Evolutionary conservation across 768 basidiomycete genomes (phyloP).

Genomic region (Scleroderma bovista): DNA sequence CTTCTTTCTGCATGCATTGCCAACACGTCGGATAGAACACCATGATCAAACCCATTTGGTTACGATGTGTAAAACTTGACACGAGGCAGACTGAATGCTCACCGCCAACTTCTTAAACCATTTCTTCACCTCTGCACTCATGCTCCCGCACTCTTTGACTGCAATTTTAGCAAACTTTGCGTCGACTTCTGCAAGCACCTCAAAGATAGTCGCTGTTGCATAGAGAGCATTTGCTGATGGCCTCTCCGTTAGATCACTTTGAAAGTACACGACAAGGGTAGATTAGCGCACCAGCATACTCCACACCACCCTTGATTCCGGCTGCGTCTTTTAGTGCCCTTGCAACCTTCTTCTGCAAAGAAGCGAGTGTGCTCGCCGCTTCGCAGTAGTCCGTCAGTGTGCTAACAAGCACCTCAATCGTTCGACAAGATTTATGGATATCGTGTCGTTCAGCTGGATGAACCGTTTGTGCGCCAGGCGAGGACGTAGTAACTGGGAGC

Average conservation of each 20-base stretch:
- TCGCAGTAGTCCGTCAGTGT: conserved; percentile 74
- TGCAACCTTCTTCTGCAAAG: conserved; percentile 69
- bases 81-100: conserved; percentile 20
- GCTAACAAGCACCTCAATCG: conserved; percentile 61
- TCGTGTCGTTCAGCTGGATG: conserved; percentile 58
- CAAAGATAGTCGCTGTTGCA: conserved; percentile 60
- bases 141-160: conserved; percentile 64
- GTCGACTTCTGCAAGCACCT: conserved; percentile 65
- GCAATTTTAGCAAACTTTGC: conserved; percentile 68
- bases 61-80: too few species aligned
- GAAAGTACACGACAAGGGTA: conserved; percentile 36
- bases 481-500: neutral
- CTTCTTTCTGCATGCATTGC: conserved; percentile 56
- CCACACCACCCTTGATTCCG: conserved; percentile 49
- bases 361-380: conserved; percentile 53
- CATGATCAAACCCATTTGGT: neutral
- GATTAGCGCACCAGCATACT: conserved; percentile 52
- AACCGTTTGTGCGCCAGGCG: conserved; percentile 7
- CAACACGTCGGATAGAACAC: neutral
- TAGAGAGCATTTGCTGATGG: conserved; percentile 64
- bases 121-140: conserved; percentile 69
- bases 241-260: neutral
- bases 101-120: conserved; percentile 85
- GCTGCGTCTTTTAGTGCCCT: conserved; percentile 68
- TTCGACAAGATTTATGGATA: conserved; percentile 77